phyloP scores from a whole-genome alignment of 306 rosid genomes.

The Crotalaria pallida region DNA sequence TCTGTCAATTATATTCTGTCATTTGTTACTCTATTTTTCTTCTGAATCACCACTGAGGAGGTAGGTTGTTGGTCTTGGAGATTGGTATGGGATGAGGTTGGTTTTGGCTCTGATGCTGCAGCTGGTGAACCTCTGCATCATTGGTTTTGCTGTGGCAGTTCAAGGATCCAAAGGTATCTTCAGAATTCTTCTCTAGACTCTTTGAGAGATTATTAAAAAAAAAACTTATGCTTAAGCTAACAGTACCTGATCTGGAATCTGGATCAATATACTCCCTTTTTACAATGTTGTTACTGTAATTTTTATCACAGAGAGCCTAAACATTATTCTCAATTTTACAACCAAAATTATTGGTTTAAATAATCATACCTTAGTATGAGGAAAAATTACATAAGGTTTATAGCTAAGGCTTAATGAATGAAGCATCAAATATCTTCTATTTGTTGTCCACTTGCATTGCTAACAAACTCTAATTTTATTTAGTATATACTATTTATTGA shows the following conservation, averaged over 20 bases:
- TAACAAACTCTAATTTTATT: neutral
- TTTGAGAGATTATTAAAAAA: neutral
- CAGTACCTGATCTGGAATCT: neutral
- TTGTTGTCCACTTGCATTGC: conserved; percentile 11
- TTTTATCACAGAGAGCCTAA: neutral
- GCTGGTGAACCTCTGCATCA: no score
- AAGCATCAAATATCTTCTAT: neutral
- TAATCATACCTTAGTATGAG: neutral
- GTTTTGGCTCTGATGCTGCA: no score
- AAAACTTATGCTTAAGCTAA: neutral
- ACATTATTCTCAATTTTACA: neutral
- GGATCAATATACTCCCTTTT: neutral
- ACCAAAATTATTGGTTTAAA: neutral
- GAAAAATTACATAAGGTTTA: neutral
- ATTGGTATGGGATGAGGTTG: no score
- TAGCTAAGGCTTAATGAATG: neutral
- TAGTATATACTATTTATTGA: no score
- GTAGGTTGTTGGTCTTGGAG: conserved; percentile 28
- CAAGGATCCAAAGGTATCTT: conserved; percentile 61
- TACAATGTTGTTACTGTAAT: neutral
- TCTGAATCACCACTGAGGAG: conserved; percentile 21
- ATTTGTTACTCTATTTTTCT: conserved; percentile 16
- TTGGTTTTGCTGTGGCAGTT: no score
- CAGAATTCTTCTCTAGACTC: neutral
- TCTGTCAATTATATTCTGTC: conserved; percentile 24